Evolutionary conservation across 192 early-diverging fungal species (phyloP), one percentile per base, ranked within the genome.

Genomic region (Spinellus fusiger): DNA sequence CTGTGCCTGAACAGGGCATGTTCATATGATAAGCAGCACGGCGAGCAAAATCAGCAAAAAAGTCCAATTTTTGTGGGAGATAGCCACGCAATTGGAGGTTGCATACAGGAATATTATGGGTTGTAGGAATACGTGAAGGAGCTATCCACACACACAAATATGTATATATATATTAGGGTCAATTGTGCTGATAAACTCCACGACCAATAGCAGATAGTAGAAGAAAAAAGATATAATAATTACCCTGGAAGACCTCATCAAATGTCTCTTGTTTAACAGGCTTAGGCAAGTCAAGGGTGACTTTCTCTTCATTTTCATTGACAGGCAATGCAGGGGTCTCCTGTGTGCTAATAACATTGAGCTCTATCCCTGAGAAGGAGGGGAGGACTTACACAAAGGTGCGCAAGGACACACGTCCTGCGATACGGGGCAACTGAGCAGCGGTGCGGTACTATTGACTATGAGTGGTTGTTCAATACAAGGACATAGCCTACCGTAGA

Each of bases 1-100:
- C 75, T 2, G 78, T 57, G 5, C 85, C 84, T 13, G 85, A 80
- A 56, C 87, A 87, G 0, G 89, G 86, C 53, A 99, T 86, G 5
- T 69, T 68, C 71, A 93, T 68, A 51, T 78, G 64, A 62, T 80
- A 82, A 8, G 95, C 96, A 1, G 93, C 81, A 56, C 90, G 85
- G 52, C 86, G 84, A 8, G 86, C 84, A 68, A 94, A 98, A 65
- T 91, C 84, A 48, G 85, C 65, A 75, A 88, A 89, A 71, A 95
- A 93, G 59, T 95, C 91, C 44, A 95, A 75, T 40, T 91, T 90
- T 55, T 91, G 84, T 51, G 89, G 86, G 61, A 93, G 80, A 77
- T 87, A 92, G 25, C 86, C 79, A 22, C 78, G 77, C 56, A 98
- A 79, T 37, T 89, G 82, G 8, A 95, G 76, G 28, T 86, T 89